These are phyloP conservation scores for Phytophthora fragariaefolia DNA, from an alignment of 352 stramenopile species.

Conservation along the genomic window DNA sequence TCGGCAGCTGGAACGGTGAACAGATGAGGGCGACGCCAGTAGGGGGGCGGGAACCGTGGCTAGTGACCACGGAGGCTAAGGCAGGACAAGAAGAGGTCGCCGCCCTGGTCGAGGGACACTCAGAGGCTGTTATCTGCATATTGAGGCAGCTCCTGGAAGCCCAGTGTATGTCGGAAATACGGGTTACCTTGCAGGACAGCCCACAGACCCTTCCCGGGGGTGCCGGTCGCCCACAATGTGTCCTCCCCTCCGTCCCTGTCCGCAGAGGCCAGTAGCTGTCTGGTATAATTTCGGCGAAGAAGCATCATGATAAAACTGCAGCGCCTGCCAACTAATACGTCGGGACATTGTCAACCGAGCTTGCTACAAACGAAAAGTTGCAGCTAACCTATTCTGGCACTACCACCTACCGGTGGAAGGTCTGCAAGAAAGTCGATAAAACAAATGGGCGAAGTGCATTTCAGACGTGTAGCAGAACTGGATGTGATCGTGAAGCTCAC, in stretches of 20 bases:
- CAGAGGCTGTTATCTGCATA: neutral
- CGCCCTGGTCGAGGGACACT: neutral
- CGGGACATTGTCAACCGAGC: no score
- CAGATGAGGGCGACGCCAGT: neutral
- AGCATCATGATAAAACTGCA: no score
- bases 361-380: no score
- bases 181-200: constrained; percentile 10
- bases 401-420: no score
- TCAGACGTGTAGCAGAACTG: no score
- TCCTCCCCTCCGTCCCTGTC: constrained; percentile 7
- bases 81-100: no score
- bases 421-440: no score
- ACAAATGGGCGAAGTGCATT: no score
- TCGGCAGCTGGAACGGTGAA: neutral
- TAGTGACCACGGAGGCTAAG: neutral
- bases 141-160: neutral
- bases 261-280: constrained; percentile 1
- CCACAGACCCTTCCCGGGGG: constrained; percentile 9
- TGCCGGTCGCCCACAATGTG: constrained; percentile 7
- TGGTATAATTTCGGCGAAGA: neutral
- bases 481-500: no score
- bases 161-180: neutral
- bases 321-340: no score
- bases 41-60: neutral
- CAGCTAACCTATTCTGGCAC: no score